These are phyloP conservation scores for Lactarius akahatsu DNA, from an alignment of 768 basidiomycete genomes.

Conservation along the genomic window DNA sequence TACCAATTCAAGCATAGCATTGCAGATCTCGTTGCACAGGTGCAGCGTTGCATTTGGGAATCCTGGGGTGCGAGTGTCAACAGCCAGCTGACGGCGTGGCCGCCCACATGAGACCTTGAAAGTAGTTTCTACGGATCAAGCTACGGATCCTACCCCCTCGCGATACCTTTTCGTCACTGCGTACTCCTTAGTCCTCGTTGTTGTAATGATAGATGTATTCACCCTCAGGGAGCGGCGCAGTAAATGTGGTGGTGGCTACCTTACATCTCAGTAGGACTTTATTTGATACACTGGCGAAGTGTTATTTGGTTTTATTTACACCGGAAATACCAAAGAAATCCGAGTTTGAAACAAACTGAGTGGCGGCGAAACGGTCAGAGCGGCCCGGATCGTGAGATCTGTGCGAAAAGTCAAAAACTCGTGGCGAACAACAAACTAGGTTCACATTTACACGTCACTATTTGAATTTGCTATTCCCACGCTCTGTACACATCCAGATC, in stretches of 20 bases:
- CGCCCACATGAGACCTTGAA: slow-evolving; percentile 19
- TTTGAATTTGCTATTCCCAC: neutral
- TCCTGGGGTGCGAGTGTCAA: slow-evolving; percentile 21
- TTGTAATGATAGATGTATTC: too few relatives aligned
- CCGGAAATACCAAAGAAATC: too few relatives aligned
- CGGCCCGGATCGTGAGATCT: too few relatives aligned
- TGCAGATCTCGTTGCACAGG: slow-evolving; percentile 9
- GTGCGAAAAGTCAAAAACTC: too few relatives aligned
- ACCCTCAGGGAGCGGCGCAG: too few relatives aligned
- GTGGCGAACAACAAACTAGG: too few relatives aligned
- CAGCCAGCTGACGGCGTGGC: slow-evolving; percentile 22
- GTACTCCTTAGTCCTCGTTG: neutral
- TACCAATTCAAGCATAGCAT: slow-evolving; percentile 10
- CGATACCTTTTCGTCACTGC: slow-evolving; percentile 18
- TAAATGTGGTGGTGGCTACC: too few relatives aligned
- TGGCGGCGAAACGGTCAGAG: too few relatives aligned
- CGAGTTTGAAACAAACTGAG: too few relatives aligned
- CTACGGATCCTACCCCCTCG: neutral
- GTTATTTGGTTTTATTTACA: too few relatives aligned
- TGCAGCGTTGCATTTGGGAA: slow-evolving; percentile 27
- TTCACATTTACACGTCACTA: neutral
- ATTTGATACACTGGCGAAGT: too few relatives aligned
- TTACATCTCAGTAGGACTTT: too few relatives aligned
- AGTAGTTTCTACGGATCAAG: neutral
- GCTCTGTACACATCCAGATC: neutral